phyloP scores from a whole-genome alignment of 192 early-diverging fungal species.

The Neocallimastix lanati region DNA sequence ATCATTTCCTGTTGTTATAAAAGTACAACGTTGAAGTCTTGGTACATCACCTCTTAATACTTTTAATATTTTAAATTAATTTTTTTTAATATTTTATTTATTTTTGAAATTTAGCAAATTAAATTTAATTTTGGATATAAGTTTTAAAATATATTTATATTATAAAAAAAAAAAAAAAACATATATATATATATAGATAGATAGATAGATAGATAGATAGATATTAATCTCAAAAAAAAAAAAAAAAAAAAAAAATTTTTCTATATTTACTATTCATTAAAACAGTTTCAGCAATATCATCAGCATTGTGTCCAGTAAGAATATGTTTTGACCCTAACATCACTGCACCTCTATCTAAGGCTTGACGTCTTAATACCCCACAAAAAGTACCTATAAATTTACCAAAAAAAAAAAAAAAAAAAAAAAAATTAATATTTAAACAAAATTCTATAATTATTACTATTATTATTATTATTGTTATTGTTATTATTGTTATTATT shows the following conservation, averaged over 20 bases:
- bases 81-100: neutral
- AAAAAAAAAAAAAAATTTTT: no score
- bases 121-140: no score
- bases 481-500: no score
- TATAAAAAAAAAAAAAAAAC: no score
- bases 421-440: no score
- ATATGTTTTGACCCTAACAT: conserved; percentile 85
- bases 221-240: no score
- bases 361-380: conserved; percentile 81
- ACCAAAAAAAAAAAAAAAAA: no score
- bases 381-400: conserved; percentile 57
- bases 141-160: neutral
- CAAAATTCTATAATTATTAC: no score
- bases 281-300: conserved; percentile 96
- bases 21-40: conserved; percentile 77
- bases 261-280: conserved; percentile 73
- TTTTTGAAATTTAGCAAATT: no score
- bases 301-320: conserved; percentile 96
- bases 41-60: conserved; percentile 87
- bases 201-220: no score
- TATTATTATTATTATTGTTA: no score
- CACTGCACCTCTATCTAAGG: conserved; percentile 82
- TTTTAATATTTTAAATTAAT: conserved; percentile 7
- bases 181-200: no score
- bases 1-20: conserved; percentile 67